A percentile compares a stretch with the other conserved stretches of the same genome.
These are phyloP conservation scores for Collybiopsis luxurians DNA, from an alignment of 768 basidiomycete genomes.

Conservation along the genomic window DNA sequence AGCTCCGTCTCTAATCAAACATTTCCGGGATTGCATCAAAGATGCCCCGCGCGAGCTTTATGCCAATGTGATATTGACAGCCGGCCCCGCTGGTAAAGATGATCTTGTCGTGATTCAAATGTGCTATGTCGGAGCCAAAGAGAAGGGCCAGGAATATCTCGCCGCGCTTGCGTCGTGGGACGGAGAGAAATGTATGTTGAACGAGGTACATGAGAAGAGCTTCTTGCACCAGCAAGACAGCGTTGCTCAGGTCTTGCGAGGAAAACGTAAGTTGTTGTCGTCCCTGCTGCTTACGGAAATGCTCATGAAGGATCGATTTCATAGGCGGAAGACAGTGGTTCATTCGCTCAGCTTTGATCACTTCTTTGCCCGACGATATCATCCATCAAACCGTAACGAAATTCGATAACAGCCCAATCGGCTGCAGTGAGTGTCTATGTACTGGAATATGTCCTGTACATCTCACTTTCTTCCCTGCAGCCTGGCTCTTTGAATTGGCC, in stretches of 20 bases:
- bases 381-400: constrained; percentile 79
- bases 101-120: constrained; percentile 90
- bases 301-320: no score
- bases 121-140: constrained; percentile 79
- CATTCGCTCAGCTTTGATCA: constrained; percentile 82
- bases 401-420: constrained; percentile 82
- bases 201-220: constrained; percentile 88
- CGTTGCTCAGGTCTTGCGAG: constrained; percentile 85
- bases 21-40: constrained; percentile 93
- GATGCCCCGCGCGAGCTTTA: constrained; percentile 85
- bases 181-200: constrained; percentile 80
- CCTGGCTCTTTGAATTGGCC: constrained; percentile 91
- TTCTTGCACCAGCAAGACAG: constrained; percentile 91
- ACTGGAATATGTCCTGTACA: background rate
- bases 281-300: no score
- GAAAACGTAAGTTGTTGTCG: constrained; percentile 51
- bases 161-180: constrained; percentile 85
- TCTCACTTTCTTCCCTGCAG: constrained; percentile 31
- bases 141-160: constrained; percentile 75
- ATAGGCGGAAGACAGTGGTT: constrained; percentile 86
- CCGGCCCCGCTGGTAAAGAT: constrained; percentile 80
- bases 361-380: constrained; percentile 82
- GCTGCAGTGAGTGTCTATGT: constrained; percentile 70
- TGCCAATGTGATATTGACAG: constrained; percentile 86
- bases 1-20: constrained; percentile 83